These are phyloP conservation scores for Candida cerambycidarum DNA, from an alignment of 805 yeast species.

Conservation along the genomic window DNA sequence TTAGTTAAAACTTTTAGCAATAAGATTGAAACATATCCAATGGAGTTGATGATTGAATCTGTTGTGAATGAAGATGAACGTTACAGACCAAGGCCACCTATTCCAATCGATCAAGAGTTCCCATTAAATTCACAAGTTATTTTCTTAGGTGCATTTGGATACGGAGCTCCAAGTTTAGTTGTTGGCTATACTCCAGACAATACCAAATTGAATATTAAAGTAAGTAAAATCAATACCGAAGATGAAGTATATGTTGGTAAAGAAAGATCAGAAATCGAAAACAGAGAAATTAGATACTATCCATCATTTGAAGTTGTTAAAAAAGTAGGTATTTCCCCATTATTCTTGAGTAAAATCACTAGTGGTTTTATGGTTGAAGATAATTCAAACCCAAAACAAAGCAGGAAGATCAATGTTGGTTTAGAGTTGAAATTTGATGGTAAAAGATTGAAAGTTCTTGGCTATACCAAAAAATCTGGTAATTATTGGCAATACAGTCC, in stretches of 20 bases:
- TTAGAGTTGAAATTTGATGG: slow-evolving; percentile 81
- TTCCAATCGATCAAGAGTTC: slow-evolving; percentile 78
- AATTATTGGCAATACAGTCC: slow-evolving; percentile 77
- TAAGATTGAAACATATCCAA: slow-evolving; percentile 60
- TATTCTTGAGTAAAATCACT: slow-evolving; percentile 74
- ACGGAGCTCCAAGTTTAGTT: slow-evolving; percentile 75
- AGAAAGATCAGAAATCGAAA: slow-evolving; percentile 58
- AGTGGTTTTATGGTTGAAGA: slow-evolving; percentile 66
- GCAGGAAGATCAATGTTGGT: slow-evolving; percentile 66
- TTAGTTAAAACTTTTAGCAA: slow-evolving; percentile 67
- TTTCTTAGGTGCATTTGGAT: slow-evolving; percentile 82
- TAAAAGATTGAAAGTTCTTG: slow-evolving; percentile 78
- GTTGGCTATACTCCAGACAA: slow-evolving; percentile 53
- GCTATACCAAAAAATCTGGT: slow-evolving; percentile 64
- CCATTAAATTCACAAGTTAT: slow-evolving; percentile 72
- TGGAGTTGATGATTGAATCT: slow-evolving; percentile 74
- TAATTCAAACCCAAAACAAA: slow-evolving; percentile 38
- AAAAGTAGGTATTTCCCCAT: slow-evolving; percentile 54
- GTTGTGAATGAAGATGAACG: slow-evolving; percentile 76
- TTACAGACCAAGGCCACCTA: slow-evolving; percentile 67
- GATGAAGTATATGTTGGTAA: slow-evolving; percentile 69
- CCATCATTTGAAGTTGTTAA: slow-evolving; percentile 67
- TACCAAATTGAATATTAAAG: slow-evolving; percentile 50
- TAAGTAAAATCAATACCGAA: slow-evolving; percentile 34
- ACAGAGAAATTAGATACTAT: slow-evolving; percentile 53